These are phyloP conservation scores for Fomitopsis pulvina DNA, from an alignment of 768 basidiomycete genomes.

Conservation along the genomic window DNA sequence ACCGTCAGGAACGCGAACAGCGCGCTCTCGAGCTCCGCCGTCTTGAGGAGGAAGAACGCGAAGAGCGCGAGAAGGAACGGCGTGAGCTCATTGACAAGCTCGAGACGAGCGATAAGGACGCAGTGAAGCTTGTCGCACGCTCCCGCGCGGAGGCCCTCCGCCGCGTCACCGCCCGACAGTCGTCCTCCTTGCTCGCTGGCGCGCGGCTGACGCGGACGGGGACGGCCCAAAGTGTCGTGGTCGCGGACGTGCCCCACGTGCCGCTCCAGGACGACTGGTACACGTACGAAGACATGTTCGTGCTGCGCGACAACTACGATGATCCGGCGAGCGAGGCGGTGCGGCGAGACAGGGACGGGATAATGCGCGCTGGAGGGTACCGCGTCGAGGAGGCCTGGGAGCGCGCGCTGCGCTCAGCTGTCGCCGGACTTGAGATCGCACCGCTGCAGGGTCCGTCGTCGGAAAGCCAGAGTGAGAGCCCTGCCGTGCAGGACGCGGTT, in stretches of 20 bases:
- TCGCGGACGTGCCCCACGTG: conserved; percentile 77
- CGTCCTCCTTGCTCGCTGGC: conserved; percentile 12
- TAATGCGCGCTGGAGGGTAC: conserved; percentile 82
- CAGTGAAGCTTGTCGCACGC: conserved; percentile 62
- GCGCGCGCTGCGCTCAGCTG: conserved; percentile 65
- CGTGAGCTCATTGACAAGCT: conserved; percentile 76
- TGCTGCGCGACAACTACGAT: conserved; percentile 50
- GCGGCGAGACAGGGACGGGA: conserved; percentile 66
- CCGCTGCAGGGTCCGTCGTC: conserved; percentile 26
- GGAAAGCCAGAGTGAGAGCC: too few relatives aligned
- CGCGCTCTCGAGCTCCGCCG: conserved; percentile 60
- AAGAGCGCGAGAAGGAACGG: conserved; percentile 65
- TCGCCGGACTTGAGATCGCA: conserved; percentile 63
- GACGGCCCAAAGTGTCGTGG: conserved; percentile 54
- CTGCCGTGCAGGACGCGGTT: too few relatives aligned
- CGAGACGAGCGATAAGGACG: conserved; percentile 70
- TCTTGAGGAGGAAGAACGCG: conserved; percentile 70
- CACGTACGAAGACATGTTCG: conserved; percentile 64
- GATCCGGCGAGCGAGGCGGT: conserved; percentile 75
- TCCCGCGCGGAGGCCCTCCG: conserved; percentile 59
- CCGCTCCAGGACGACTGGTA: conserved; percentile 75
- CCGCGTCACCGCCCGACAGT: conserved; percentile 45
- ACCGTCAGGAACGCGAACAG: conserved; percentile 61
- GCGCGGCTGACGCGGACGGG: conserved; percentile 49
- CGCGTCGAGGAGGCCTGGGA: conserved; percentile 81